Base-by-base conservation (phyloP, 176 grass and related monocot species). In the Chloris gayana region DNA sequence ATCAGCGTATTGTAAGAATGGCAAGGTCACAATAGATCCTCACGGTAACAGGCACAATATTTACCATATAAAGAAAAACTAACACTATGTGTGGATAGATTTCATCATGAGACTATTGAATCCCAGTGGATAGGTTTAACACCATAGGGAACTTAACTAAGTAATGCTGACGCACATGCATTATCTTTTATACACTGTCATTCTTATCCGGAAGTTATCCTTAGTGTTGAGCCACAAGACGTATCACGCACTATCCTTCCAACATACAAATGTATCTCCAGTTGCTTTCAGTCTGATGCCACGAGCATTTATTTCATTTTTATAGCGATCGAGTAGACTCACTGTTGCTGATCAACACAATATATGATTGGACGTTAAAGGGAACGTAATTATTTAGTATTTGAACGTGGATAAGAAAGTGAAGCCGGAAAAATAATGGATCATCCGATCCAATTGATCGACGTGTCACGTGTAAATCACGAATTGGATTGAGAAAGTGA, bases 391-490 rank as follows among this genome's bases (percentile, higher is more conserved):
- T 65, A 71, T 85, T 85, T 85, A 75, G 87, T 32, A 76, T 85
- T 89, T 89, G 77, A 89, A 81, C 54, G 50, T 76, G 64, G 59
- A 85, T 72, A 63, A 44, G 44, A 34, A 54, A 79, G 39, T 14
- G 54, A 57, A 29, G 73, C 63, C 12, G 38, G 25, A 61, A 61
- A 54, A 22, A 54, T 7, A 31, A 65, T 45, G 46, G 60, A 59
- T 72, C 74, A 24, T 22, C 39, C 39, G n/a, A 59, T 32, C 71
- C 66, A 32, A 41, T 77, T 49, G 47, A 39, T 17, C 7, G 61
- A 53, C 80, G 76, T 71, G 82, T 53, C 71, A 76, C 60, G 61
- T 72, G 32, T 64, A 53, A 69, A 76, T 29, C 9, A 46, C 33
- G 46, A 80, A 41, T 73, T 67, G 74, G 81, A 37, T 53, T 45